These are phyloP conservation scores for Plasmodium billcollinsi DNA, from an alignment of 169 alveolate species.

Conservation along the genomic window DNA sequence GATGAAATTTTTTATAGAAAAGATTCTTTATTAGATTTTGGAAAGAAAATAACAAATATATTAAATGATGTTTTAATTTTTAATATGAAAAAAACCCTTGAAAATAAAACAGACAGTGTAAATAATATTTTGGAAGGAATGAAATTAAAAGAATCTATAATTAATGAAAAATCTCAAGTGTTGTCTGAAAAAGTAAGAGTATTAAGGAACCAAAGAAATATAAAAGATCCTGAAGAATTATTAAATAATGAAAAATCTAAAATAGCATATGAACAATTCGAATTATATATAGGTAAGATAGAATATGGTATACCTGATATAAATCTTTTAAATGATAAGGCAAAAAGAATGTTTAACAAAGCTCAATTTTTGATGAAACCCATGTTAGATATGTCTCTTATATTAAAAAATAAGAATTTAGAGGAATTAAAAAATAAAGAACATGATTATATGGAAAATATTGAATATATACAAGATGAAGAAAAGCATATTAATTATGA, in stretches of 20 bases:
- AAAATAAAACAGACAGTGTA: constrained; percentile 1
- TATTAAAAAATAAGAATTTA: not conserved
- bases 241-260: constrained; percentile 22
- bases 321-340: constrained; percentile 3
- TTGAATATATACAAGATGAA: constrained; percentile 22
- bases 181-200: constrained; percentile 6
- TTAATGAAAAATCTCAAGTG: not conserved
- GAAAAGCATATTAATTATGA: constrained; percentile 9
- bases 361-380: constrained; percentile 1
- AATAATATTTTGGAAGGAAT: constrained; percentile 2
- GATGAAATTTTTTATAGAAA: not conserved
- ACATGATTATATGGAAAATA: not conserved
- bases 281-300: constrained; percentile 5
- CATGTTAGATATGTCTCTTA: not conserved
- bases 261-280: constrained; percentile 10
- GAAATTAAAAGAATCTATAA: not conserved
- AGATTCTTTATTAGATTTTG: not conserved
- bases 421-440: constrained; percentile 23
- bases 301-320: constrained; percentile 4
- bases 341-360: constrained; percentile 5
- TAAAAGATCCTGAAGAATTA: not conserved
- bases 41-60: constrained; percentile 1
- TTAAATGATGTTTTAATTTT: constrained; percentile 21
- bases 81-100: constrained; percentile 7
- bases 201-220: not conserved